Percentiles rank a stretch among this genome's conserved stretches.
phyloP scores from a whole-genome alignment of 2,329 filamentous ascomycete genomes.

The Curvularia sp. region DNA sequence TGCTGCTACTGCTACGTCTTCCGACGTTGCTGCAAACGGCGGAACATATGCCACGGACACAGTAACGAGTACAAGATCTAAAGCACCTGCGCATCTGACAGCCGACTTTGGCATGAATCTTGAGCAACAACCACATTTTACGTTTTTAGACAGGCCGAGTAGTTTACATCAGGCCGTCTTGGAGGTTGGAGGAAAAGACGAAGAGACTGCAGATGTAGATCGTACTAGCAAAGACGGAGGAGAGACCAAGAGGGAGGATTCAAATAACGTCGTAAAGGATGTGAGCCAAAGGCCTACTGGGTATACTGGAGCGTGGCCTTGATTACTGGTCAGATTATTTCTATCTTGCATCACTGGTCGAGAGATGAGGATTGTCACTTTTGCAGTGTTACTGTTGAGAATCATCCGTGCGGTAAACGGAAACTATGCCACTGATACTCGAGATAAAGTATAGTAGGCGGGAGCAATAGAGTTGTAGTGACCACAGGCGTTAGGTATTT shows the following conservation, averaged over 20 bases:
- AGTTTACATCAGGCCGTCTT: slow-evolving; percentile 9
- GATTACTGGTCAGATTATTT: neutral
- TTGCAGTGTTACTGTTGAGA: neutral
- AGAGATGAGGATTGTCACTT: neutral
- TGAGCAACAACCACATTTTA: neutral
- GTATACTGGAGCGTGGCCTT: slow-evolving; percentile 10
- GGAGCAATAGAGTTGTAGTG: neutral
- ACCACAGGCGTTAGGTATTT: neutral
- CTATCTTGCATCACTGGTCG: neutral
- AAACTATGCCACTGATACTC: neutral
- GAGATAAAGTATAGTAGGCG: neutral
- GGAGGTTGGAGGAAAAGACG: neutral
- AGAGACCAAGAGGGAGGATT: neutral
- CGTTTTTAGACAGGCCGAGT: neutral
- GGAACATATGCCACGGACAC: neutral
- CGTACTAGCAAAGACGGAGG: neutral
- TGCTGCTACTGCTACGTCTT: neutral
- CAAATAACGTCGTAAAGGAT: neutral
- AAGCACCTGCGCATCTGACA: neutral
- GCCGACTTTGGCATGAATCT: neutral
- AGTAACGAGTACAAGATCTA: neutral
- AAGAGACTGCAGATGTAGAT: neutral
- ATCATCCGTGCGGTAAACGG: neutral
- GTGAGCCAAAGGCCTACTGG: neutral
- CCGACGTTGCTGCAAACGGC: neutral